Conservation (phyloP, 257 asterid genomes). For the Solanum chmielewskii region DNA sequence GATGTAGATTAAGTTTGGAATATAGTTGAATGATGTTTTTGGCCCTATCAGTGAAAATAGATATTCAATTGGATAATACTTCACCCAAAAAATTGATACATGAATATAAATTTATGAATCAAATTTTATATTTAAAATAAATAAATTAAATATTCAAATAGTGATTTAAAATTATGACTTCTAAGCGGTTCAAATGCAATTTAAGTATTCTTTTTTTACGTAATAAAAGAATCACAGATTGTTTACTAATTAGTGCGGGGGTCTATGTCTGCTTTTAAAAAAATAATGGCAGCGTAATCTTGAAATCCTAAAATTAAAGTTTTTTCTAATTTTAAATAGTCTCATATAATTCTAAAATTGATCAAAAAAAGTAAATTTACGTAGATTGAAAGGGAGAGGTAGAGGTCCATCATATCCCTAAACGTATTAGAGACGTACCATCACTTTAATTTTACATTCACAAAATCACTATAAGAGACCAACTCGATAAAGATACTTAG, state of each 20-base stretch:
- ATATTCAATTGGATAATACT: not conserved
- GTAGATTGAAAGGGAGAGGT: not conserved
- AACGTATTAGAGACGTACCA: not conserved
- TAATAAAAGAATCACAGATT: not conserved
- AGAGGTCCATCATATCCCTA: not conserved
- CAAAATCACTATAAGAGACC: no score
- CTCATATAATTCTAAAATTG: not conserved
- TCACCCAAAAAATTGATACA: not conserved
- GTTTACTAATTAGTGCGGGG: not conserved
- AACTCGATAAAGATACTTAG: no score
- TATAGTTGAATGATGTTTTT: no score
- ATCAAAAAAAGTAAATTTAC: not conserved
- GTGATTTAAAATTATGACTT: not conserved
- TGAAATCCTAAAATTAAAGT: not conserved
- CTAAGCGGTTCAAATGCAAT: not conserved
- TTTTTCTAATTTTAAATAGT: not conserved
- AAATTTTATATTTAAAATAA: no score
- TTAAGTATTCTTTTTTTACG: not conserved
- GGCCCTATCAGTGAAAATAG: not conserved
- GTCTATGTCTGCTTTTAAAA: not conserved
- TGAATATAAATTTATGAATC: no score
- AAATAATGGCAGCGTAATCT: not conserved
- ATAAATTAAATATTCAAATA: no score
- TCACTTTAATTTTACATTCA: not conserved
- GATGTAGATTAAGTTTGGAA: fast-evolving